Evolutionary conservation across 1,139 yeast genomes (phyloP).

Genomic region (Candida freyschussii): DNA sequence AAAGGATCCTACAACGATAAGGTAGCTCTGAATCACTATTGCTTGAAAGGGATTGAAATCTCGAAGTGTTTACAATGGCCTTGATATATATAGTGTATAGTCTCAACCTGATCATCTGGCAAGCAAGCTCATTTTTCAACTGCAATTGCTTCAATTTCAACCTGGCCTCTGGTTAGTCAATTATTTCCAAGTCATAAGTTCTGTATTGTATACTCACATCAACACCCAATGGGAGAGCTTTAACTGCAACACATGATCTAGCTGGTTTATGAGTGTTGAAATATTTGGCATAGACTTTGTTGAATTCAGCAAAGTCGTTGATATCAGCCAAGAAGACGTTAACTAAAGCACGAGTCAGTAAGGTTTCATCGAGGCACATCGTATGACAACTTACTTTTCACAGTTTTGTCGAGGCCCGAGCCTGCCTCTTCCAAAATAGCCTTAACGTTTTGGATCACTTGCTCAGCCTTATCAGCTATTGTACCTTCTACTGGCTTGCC

Average conservation of each 20-base stretch:
- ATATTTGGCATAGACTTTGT: slow-evolving; percentile 76
- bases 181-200: slow-evolving; percentile 7
- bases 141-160: slow-evolving; percentile 73
- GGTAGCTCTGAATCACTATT: too few species aligned
- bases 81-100: too few species aligned
- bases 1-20: too few species aligned
- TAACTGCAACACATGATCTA: slow-evolving; percentile 92
- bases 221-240: slow-evolving; percentile 78
- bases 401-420: slow-evolving; percentile 75
- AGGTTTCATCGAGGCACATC: not conserved
- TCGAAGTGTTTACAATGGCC: too few species aligned
- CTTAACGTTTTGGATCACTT: slow-evolving; percentile 70
- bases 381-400: slow-evolving; percentile 40
- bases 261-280: slow-evolving; percentile 86
- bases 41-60: too few species aligned
- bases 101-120: too few species aligned
- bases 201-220: slow-evolving; percentile 44
- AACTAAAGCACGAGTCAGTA: slow-evolving; percentile 34
- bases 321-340: slow-evolving; percentile 87
- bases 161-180: slow-evolving; percentile 9
- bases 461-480: slow-evolving; percentile 80
- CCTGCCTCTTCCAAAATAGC: slow-evolving; percentile 77
- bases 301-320: slow-evolving; percentile 75
- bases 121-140: slow-evolving; percentile 16
- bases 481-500: slow-evolving; percentile 74